Conservation (phyloP, 768 basidiomycete species). For the Guyanaporus albipodus region DNA sequence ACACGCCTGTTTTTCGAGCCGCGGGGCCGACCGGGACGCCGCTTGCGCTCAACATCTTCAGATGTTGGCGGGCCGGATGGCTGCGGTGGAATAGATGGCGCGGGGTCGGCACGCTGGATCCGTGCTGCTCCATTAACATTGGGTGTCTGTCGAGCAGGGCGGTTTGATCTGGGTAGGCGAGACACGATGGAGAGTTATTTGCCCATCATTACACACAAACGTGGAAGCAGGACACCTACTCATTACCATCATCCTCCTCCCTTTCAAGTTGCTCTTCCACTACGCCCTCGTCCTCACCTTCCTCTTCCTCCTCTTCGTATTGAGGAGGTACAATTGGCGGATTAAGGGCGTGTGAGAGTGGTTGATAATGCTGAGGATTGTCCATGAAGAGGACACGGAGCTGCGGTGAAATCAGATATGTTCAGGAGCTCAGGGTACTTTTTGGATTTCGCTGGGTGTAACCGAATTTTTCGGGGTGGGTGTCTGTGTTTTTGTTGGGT, state of each 20-base stretch:
- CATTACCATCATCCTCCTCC: constrained; percentile 42
- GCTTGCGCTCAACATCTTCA: constrained; percentile 48
- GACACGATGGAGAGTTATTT: constrained; percentile 4
- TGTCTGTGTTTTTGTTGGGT: constrained; percentile 28
- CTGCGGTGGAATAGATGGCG: constrained; percentile 27
- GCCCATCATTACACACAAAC: constrained; percentile 2
- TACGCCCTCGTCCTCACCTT: constrained; percentile 73
- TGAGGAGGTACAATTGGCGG: constrained; percentile 40
- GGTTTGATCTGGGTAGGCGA: constrained; percentile 21
- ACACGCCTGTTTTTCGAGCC: constrained; percentile 72
- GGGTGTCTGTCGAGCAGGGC: constrained; percentile 12
- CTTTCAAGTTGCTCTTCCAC: constrained; percentile 63
- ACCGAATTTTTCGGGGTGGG: constrained; percentile 29
- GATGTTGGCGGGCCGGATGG: constrained; percentile 16
- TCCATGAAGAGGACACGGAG: constrained; percentile 36
- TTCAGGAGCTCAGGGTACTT: constrained; percentile 19
- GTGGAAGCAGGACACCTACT: constrained; percentile 20
- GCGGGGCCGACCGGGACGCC: constrained; percentile 73
- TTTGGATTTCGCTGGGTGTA: constrained; percentile 30
- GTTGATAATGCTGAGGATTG: constrained; percentile 78
- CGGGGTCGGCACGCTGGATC: constrained; percentile 22
- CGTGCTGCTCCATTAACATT: constrained; percentile 13
- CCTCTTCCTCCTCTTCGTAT: constrained; percentile 55
- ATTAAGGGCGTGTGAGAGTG: constrained; percentile 73
- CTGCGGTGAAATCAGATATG: constrained; percentile 20